Percentiles rank a stretch among this genome's conserved stretches.
phyloP scores from a whole-genome alignment of 192 early-diverging fungal species.

The Polychytrium aggregatum region DNA sequence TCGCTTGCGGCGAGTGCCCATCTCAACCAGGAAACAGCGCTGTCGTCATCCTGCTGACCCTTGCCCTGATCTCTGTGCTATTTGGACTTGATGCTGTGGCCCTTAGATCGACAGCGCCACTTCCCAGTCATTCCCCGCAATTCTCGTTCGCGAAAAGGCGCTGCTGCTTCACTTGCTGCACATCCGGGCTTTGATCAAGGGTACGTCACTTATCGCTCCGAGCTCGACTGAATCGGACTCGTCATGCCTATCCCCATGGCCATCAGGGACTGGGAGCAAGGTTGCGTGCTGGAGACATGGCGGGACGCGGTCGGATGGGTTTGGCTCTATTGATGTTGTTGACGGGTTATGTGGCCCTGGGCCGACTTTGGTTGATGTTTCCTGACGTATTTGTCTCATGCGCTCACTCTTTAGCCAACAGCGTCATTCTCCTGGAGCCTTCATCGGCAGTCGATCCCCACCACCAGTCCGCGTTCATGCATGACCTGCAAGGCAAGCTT shows the following conservation, averaged over 20 bases:
- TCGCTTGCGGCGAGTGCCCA: background rate
- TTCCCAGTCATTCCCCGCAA: constrained; percentile 67
- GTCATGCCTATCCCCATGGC: no score
- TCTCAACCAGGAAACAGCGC: constrained; percentile 3
- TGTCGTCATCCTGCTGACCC: background rate
- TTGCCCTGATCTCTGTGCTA: background rate
- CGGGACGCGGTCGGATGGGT: no score
- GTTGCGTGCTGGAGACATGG: no score
- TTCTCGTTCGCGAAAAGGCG: constrained; percentile 69
- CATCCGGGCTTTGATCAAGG: constrained; percentile 69
- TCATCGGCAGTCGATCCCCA: constrained; percentile 2
- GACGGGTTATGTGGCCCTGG: background rate
- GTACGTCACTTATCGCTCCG: constrained; percentile 6
- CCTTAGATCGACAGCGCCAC: constrained; percentile 19
- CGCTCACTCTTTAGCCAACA: constrained; percentile 33
- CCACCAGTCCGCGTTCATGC: constrained; percentile 62
- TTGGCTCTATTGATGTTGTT: no score
- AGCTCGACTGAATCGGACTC: no score
- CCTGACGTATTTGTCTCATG: background rate
- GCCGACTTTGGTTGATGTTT: background rate
- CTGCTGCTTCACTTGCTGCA: constrained; percentile 76
- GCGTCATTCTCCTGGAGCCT: constrained; percentile 59
- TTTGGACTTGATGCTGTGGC: background rate
- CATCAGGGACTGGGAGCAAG: no score
- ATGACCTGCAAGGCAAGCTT: constrained; percentile 68